Conservation (phyloP, 345 rosid species). For the Rhodomyrtus tomentosa region DNA sequence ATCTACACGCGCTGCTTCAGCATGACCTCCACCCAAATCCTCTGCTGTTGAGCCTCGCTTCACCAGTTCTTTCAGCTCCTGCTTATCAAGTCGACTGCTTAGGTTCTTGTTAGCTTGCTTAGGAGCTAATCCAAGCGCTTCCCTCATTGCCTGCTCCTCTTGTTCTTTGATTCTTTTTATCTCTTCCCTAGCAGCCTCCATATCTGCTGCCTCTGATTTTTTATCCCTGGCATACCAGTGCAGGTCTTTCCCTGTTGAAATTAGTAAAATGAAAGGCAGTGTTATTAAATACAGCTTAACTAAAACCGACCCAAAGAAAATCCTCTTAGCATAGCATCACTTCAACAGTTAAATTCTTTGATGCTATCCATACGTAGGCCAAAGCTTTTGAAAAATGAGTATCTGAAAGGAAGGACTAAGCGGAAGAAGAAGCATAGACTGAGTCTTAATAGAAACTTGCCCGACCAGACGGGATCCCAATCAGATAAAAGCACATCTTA, state of each 20-base stretch:
- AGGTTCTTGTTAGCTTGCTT: constrained; percentile 63
- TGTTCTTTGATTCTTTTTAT: constrained; percentile 81
- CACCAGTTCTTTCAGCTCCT: constrained; percentile 81
- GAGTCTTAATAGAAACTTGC: background rate
- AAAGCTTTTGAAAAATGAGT: background rate
- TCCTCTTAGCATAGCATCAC: background rate
- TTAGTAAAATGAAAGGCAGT: background rate
- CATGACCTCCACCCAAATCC: constrained; percentile 90
- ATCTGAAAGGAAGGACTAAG: background rate
- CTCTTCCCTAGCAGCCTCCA: constrained; percentile 78
- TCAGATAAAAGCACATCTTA: background rate
- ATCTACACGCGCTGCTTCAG: constrained; percentile 78
- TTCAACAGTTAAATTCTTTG: background rate
- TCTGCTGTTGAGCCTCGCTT: constrained; percentile 91
- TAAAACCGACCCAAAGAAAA: background rate
- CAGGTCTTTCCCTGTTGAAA: constrained; percentile 72
- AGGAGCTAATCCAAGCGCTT: constrained; percentile 95
- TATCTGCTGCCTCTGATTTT: constrained; percentile 22
- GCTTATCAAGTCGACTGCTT: constrained; percentile 87
- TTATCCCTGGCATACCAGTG: constrained; percentile 87
- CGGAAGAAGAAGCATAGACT: background rate
- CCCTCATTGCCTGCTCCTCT: constrained; percentile 98
- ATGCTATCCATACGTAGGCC: background rate
- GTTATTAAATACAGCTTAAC: background rate
- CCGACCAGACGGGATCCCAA: background rate